Base-by-base conservation (phyloP, 495 filamentous ascomycete species). In the Thermothielavioides terrestris region DNA sequence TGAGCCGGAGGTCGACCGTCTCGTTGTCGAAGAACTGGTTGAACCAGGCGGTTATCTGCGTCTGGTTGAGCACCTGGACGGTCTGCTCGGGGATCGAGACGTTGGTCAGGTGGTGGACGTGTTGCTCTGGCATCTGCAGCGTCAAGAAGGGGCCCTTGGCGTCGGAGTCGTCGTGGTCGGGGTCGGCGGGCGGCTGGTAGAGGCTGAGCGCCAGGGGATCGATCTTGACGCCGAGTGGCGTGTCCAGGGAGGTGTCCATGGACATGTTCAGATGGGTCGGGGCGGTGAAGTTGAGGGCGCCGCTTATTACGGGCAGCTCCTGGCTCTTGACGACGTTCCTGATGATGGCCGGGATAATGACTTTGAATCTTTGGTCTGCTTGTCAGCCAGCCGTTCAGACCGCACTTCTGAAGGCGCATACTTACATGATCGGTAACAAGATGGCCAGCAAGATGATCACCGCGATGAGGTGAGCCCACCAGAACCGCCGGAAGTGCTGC, bases 61-160 rank as follows among this genome's bases (percentile, higher is more conserved):
- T 70, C 20, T 65, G 41, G 46, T 75, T 66, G 31, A 60, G 50
- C 9, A 77, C 56, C 0, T 55, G 51, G 11, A 70, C 68, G n/a
- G 62, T 53, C 42, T 72, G 64, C 1, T 63, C 56, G 0, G 57
- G 54, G 30, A 73, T 54, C 14, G 27, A 47, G 31, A 74, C 62
- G 10, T 58, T 52, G 4, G 70, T 73, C 30, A 67, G 22, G 32
- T 37, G 32, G 22, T 52, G 21, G 32, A 52, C 22, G 49, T 52
- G 34, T 34, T 52, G 49, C 40, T 52, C 49, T 17, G 49, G 49
- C 40, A 52, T 44, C 17, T 52, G 49, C 12, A 52, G 31, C 12
- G 40, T 44, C 31, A 52, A 7, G 7, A 52, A 52, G 10, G 49
- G 40, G 6, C n/a, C 30, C 21, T n/a, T 25, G 10, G 12, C 22